phyloP scores from a whole-genome alignment of 2,329 filamentous ascomycete species.

The Periglandula ipomoeae region DNA sequence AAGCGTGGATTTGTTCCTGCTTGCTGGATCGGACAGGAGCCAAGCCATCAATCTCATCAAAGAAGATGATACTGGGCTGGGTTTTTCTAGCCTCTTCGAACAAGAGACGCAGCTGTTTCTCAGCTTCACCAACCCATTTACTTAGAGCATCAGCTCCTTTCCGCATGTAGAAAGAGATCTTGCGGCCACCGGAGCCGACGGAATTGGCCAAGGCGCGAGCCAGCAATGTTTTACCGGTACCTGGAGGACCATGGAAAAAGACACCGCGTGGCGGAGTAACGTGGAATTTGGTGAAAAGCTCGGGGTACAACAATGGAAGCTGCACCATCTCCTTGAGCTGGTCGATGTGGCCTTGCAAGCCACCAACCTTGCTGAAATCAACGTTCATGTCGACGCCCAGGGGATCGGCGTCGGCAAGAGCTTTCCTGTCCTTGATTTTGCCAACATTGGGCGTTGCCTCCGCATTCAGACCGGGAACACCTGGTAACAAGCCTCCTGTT shows the following conservation, averaged over 20 bases:
- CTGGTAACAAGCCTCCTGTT: conserved; percentile 32
- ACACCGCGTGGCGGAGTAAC: conserved; percentile 93
- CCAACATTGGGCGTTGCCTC: conserved; percentile 69
- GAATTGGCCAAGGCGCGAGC: conserved; percentile 88
- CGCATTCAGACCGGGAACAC: conserved; percentile 28
- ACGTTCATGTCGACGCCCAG: conserved; percentile 88
- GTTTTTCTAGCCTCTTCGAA: conserved; percentile 95
- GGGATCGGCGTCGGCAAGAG: conserved; percentile 86
- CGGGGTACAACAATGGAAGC: conserved; percentile 85
- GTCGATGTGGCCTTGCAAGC: conserved; percentile 86
- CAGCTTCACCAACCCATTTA: conserved; percentile 98
- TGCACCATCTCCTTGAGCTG: conserved; percentile 99
- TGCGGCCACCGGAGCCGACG: conserved; percentile 78
- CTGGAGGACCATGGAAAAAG: conserved; percentile 91
- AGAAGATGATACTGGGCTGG: conserved; percentile 98
- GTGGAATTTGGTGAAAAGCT: conserved; percentile 84
- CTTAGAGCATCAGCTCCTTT: conserved; percentile 96
- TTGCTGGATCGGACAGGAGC: conserved; percentile 95
- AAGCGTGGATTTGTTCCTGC: conserved; percentile 97
- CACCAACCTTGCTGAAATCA: conserved; percentile 90
- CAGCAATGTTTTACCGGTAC: conserved; percentile 95
- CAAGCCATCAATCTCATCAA: conserved; percentile 96
- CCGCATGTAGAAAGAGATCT: conserved; percentile 99
- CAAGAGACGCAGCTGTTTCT: conserved; percentile 83
- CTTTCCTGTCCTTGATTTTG: conserved; percentile 87